phyloP scores from a whole-genome alignment of 2,329 filamentous ascomycete species.

The Penicillium sp. region DNA sequence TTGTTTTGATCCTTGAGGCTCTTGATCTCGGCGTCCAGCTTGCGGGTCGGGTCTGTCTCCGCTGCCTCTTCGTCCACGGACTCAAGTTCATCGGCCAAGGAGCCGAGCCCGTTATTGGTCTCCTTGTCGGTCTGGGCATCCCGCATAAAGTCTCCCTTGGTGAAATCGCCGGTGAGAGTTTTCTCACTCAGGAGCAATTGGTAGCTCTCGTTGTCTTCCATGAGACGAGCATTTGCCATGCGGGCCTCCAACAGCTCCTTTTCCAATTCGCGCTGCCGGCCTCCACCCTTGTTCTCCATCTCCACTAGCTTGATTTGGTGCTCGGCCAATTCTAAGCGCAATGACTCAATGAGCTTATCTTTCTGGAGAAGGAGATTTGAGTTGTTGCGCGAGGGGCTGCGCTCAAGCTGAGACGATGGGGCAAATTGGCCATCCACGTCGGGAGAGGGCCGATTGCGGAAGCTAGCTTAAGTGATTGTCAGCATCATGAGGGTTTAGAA shows the following conservation, averaged over 20 bases:
- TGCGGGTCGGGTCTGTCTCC: constrained; percentile 56
- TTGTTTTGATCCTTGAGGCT: constrained; percentile 89
- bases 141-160: constrained; percentile 71
- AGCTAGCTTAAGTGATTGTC: constrained; percentile 34
- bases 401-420: constrained; percentile 73
- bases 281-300: constrained; percentile 86
- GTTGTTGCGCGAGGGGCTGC: constrained; percentile 82
- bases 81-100: constrained; percentile 84
- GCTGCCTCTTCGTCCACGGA: constrained; percentile 58
- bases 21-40: constrained; percentile 74
- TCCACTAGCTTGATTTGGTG: constrained; percentile 93
- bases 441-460: constrained; percentile 51
- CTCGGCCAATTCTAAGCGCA: constrained; percentile 87
- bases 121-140: constrained; percentile 44
- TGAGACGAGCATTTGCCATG: constrained; percentile 89
- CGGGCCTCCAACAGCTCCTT: constrained; percentile 82
- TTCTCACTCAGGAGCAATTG: constrained; percentile 90
- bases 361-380: constrained; percentile 90
- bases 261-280: constrained; percentile 82
- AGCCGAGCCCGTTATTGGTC: constrained; percentile 40
- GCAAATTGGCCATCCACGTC: constrained; percentile 78
- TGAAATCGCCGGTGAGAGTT: constrained; percentile 90
- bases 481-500: constrained; percentile 9
- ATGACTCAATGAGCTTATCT: constrained; percentile 88
- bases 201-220: constrained; percentile 99